Percentiles rank a stretch among this genome's conserved stretches.
Evolutionary conservation across 2,329 filamentous ascomycete species (phyloP).

Genomic region (Hawksworthiomyces lignivorus): DNA sequence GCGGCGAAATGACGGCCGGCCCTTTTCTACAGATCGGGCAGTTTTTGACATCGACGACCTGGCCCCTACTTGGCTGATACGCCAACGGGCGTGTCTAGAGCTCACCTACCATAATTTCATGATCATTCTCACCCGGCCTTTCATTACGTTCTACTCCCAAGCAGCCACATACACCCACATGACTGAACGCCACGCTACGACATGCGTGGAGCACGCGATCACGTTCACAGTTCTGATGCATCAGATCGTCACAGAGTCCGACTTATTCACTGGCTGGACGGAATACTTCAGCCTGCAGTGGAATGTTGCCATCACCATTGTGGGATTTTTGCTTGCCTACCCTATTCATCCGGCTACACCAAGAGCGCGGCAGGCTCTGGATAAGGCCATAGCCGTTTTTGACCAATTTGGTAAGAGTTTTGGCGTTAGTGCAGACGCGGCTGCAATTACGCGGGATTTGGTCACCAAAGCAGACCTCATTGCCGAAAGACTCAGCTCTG

Average conservation of each 20-base stretch:
- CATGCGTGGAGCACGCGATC: constrained; percentile 22
- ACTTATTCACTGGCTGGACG: constrained; percentile 22
- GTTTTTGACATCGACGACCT: constrained; percentile 21
- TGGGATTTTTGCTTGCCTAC: constrained; percentile 26
- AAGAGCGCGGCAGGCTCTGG: constrained; percentile 21
- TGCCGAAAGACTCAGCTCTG: too few relatives aligned
- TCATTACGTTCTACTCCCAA: constrained; percentile 21
- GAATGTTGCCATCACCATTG: constrained; percentile 25
- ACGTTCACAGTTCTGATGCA: constrained; percentile 24
- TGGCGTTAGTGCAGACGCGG: constrained; percentile 30
- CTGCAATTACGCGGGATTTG: constrained; percentile 27
- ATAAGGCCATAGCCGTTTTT: constrained; percentile 30
- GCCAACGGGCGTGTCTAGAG: constrained; percentile 26
- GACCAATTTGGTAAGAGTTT: constrained; percentile 29
- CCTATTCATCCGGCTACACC: constrained; percentile 18
- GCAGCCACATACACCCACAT: constrained; percentile 10
- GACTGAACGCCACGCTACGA: constrained; percentile 6
- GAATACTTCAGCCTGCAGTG: constrained; percentile 23
- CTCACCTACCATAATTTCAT: constrained; percentile 23
- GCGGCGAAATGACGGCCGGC: constrained; percentile 15
- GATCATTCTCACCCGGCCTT: constrained; percentile 23
- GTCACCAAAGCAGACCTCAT: constrained; percentile 17
- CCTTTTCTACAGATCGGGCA: constrained; percentile 23
- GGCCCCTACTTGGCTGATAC: constrained; percentile 16
- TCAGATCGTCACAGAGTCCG: constrained; percentile 20